A percentile compares a stretch with the other conserved stretches of the same genome.
These are phyloP conservation scores for Circinella umbellata DNA, from an alignment of 371 early-diverging fungal species.

Conservation along the genomic window DNA sequence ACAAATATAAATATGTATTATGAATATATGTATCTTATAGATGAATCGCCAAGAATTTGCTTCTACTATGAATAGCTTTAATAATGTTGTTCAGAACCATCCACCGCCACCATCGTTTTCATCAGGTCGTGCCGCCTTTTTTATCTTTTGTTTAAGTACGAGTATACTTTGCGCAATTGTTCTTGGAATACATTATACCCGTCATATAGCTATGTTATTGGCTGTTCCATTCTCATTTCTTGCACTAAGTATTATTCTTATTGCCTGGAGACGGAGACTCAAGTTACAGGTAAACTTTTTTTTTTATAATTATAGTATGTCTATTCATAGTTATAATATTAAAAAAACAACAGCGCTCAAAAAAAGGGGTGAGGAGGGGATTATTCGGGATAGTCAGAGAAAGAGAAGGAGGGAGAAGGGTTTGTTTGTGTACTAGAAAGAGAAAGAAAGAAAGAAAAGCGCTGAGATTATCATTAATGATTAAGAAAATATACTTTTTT, in stretches of 20 bases:
- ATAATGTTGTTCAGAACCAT: conserved; percentile 31
- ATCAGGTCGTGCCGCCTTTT: conserved; percentile 21
- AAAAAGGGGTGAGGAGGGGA: no score
- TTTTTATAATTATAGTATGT: no score
- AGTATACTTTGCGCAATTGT: conserved; percentile 27
- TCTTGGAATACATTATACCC: conserved; percentile 34
- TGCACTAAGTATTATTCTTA: conserved; percentile 20
- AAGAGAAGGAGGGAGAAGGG: no score
- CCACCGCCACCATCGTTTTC: conserved; percentile 35
- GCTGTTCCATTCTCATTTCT: conserved; percentile 33
- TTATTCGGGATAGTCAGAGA: no score
- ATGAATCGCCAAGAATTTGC: conserved; percentile 45
- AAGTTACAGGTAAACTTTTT: conserved; percentile 27
- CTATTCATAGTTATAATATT: not conserved
- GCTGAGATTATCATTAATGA: no score
- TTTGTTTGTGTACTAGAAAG: no score
- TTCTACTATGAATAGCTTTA: conserved; percentile 44
- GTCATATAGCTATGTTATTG: conserved; percentile 29
- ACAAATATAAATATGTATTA: not conserved
- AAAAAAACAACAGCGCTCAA: no score
- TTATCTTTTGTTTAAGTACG: conserved; percentile 16
- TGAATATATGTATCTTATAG: conserved; percentile 18
- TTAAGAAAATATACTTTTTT: no score
- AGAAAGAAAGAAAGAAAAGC: no score
- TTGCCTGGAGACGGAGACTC: conserved; percentile 33